Base-by-base conservation (phyloP, 2,329 filamentous ascomycete species). In the Colletotrichum sansevieriae region DNA sequence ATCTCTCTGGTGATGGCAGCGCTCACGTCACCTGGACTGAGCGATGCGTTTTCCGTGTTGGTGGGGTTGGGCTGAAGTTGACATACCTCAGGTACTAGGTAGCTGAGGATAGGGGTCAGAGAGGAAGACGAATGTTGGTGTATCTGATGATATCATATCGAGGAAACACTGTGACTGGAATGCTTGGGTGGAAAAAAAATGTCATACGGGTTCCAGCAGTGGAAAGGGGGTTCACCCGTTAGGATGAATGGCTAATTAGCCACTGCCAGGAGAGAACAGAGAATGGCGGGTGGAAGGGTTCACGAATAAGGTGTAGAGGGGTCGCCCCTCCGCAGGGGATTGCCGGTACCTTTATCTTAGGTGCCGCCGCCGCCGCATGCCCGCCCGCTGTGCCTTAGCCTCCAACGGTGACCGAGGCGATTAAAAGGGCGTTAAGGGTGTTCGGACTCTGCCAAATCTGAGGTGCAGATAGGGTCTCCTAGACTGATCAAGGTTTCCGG, bases 221-320 rank as follows among this genome's bases (percentile, higher is more conserved):
- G 59, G n/a, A 22, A 20, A 65, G 25, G 46, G 46, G 55, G 46
- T 55, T 37, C 33, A 39, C 37, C 35, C 51, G 37, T 33, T 20
- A 18, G 25, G 25, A 18, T 22, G 11, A 3, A 18, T 18, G 18
- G 18, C 18, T 18, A 18, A 18, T 4, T 25, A 39, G 29, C 54
- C 8, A 10, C n/a, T 29, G 46, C 46, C 4, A 49, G n/a, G 55
- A 18, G 59, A 7, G 13, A 59, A 56, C 20, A 18, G 37, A 47
- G 47, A 55, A 61, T 47, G 33, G 47, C 57, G 59, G 59, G 55
- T 33, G 33, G 37, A 43, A 59, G 65, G 52, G 59, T 67, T 64
- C 18, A 63, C 65, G 52, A 57, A 64, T 64, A 68, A 68, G 65
- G 65, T 68, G 60, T 39, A 59, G 65, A 63, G 65, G 65, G 59